Evolutionary conservation across 352 stramenopile species (phyloP).

Genomic region (Globisporangium solare): DNA sequence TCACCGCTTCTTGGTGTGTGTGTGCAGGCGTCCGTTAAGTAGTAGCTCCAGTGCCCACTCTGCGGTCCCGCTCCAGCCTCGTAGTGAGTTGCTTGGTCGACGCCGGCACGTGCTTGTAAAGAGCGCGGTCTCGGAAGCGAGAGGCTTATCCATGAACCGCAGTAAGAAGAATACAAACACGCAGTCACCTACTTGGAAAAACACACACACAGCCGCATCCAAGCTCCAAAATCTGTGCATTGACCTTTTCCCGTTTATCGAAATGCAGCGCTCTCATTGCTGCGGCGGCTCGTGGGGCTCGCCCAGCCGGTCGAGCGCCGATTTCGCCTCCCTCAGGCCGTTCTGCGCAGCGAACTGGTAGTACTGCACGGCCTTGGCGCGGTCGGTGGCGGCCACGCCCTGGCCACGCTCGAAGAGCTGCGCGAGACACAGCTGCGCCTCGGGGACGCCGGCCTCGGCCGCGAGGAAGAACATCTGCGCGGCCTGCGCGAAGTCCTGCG

Average conservation of each 20-base stretch:
- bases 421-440: slow-evolving; percentile 72
- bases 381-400: slow-evolving; percentile 35
- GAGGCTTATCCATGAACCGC: too few relatives aligned
- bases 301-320: slow-evolving; percentile 49
- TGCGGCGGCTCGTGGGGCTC: slow-evolving; percentile 28
- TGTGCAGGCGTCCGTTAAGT: slow-evolving; percentile 11
- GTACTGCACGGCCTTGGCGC: slow-evolving; percentile 67
- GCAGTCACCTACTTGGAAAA: too few relatives aligned
- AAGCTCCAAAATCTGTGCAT: background rate
- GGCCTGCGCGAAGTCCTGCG: slow-evolving; percentile 42
- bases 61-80: background rate
- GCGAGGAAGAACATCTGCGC: slow-evolving; percentile 72
- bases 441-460: slow-evolving; percentile 48
- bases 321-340: slow-evolving; percentile 43
- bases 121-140: too few relatives aligned
- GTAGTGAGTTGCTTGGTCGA: background rate
- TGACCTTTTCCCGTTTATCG: background rate
- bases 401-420: slow-evolving; percentile 69
- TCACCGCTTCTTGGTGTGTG: background rate
- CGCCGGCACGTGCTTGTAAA: too few relatives aligned
- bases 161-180: too few relatives aligned
- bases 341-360: slow-evolving; percentile 63
- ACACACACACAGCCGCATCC: too few relatives aligned
- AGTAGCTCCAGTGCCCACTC: slow-evolving; percentile 4
- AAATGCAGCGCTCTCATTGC: background rate